A percentile compares a stretch with the other conserved stretches of the same genome.
Evolutionary conservation across 164 flowering plant genomes (phyloP).

Genomic region (Kalanchoe fedtschenkoi): DNA sequence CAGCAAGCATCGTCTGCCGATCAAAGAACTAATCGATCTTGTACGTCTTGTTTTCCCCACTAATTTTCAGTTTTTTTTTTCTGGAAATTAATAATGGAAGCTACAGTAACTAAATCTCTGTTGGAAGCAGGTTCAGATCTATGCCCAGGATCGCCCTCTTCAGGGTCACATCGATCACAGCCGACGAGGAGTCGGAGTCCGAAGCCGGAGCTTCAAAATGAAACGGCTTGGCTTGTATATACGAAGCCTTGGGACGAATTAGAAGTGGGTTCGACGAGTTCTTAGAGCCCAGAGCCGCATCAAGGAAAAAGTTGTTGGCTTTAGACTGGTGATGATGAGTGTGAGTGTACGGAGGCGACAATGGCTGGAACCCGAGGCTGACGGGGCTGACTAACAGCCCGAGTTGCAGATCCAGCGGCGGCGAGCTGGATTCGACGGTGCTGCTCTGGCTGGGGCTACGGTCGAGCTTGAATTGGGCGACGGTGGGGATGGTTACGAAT

Average conservation of each 20-base stretch:
- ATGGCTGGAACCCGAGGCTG: background rate
- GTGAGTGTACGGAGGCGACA: background rate
- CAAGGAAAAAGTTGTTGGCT: background rate
- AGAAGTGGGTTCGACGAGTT: background rate
- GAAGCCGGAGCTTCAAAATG: background rate
- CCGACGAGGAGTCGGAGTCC: conserved; percentile 6
- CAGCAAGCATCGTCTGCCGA: background rate
- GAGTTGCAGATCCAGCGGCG: conserved; percentile 6
- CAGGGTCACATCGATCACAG: background rate
- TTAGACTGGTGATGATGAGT: too few relatives aligned
- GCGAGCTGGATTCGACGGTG: background rate
- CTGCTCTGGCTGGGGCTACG: conserved; percentile 5
- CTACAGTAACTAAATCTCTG: background rate
- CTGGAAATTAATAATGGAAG: background rate
- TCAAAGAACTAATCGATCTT: background rate
- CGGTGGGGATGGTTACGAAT: background rate
- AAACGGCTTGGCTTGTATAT: background rate
- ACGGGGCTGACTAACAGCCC: background rate
- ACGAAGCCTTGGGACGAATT: background rate
- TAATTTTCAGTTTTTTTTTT: background rate
- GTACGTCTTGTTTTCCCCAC: background rate
- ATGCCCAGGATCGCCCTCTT: background rate
- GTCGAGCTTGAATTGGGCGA: background rate
- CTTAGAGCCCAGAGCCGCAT: background rate
- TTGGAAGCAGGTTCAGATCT: background rate